Conservation (phyloP, 768 basidiomycete species). For the Mrakia gelida region DNA sequence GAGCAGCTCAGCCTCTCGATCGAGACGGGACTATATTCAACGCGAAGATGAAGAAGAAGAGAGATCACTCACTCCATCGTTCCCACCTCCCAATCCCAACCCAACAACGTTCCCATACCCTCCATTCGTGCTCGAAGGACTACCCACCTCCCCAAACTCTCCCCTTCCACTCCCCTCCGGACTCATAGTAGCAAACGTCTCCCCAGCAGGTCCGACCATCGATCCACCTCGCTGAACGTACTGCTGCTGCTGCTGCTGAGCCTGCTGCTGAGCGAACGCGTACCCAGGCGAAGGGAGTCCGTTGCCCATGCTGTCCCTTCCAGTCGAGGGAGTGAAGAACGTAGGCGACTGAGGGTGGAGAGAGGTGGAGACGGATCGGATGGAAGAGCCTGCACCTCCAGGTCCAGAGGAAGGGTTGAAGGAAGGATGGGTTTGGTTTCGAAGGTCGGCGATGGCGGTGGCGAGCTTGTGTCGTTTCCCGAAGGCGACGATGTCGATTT, state of each 20-base stretch:
- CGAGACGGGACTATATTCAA: too few species aligned
- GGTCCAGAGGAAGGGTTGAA: background rate
- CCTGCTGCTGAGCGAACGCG: background rate
- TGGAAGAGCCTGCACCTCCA: background rate
- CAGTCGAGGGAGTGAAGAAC: background rate
- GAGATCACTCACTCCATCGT: background rate
- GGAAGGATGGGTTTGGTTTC: conserved; percentile 44
- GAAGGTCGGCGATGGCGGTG: conserved; percentile 84
- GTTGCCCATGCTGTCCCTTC: conserved; percentile 2
- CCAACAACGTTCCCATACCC: background rate
- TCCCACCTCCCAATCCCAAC: conserved; percentile 3
- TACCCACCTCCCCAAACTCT: background rate
- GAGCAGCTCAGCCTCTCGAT: background rate
- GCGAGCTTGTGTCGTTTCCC: conserved; percentile 91
- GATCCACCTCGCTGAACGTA: background rate
- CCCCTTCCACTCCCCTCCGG: background rate
- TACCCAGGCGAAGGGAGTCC: conserved; percentile 4
- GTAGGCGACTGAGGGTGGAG: conserved; percentile 13
- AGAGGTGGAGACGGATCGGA: conserved; percentile 6
- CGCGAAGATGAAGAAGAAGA: background rate
- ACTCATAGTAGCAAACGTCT: background rate
- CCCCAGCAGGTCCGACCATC: background rate
- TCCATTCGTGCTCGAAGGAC: background rate
- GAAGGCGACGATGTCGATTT: conserved; percentile 89
- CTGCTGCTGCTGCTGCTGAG: conserved; percentile 14